Base-by-base conservation (phyloP, 495 filamentous ascomycete species). In the Glutinoglossum americanum region DNA sequence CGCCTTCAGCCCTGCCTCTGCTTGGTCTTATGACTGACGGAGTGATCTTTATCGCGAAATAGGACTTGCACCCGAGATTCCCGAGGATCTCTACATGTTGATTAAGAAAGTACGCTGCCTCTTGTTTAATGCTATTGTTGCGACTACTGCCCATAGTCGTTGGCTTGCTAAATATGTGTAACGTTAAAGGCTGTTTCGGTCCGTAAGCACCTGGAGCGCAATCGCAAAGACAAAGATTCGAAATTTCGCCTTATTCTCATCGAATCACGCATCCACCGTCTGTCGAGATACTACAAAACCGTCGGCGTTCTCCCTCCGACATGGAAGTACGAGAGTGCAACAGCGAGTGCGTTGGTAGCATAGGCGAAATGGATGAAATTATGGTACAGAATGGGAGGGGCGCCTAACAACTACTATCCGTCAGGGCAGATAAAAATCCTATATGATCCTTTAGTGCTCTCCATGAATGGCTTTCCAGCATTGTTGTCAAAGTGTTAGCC, bases 211-310 rank as follows among this genome's bases (percentile, higher is more conserved):
- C 87, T 99, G 64, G 89, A 97, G 80, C 84, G 87, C 74, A 99
- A 99, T 81, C 89, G 92, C 73, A 99, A 99, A 80, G 92, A 97
- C 82, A 93, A 87, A 76, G 92, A 97, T 79, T 83, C 81, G 80
- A 98, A 98, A 80, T 96, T 98, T 85, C 89, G 90, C 69, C 83
- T 99, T 59, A 97, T 99, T 85, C 84, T 99, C 61, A 89, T 99
- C 76, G 92, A 99, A 82, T 97, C 92, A 68, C 87, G 93, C 71
- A 97, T 99, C 76, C 93, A 96, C 81, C 88, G 89, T 76, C 82
- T 96, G 61, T 89, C 87, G 63, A 81, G 89, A 63, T 87, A 89
- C 82, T 98, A 96, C 84, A 98, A 96, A 84, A 84, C 90, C 68
- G 89, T 95, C 72, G 89, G 89, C 79, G 90, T 88, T 68, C 83